Percentiles rank a stretch among this genome's conserved stretches.
Evolutionary conservation across 306 rosid species (phyloP).

Genomic region (Alnus rubra): DNA sequence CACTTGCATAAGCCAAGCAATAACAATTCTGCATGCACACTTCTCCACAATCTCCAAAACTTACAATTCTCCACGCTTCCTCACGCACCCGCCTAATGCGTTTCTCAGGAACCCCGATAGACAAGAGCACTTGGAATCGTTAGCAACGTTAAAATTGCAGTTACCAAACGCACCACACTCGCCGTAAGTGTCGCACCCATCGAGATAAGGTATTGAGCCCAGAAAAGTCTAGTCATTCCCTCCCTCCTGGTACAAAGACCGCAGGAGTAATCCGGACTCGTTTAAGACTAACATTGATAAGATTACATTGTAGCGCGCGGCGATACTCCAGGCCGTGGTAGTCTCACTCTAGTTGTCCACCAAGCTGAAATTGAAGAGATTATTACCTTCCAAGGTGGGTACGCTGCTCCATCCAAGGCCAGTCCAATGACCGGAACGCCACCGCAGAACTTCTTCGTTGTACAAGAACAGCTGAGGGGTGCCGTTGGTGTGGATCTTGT

Average conservation of each 20-base stretch:
- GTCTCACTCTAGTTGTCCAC: background rate
- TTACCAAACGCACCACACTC: background rate
- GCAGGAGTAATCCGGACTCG: background rate
- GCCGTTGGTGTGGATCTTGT: slow-evolving; percentile 31
- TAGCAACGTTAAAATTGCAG: background rate
- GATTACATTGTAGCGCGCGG: too few relatives aligned
- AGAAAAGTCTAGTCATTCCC: background rate
- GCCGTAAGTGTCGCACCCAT: background rate
- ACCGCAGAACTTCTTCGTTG: background rate
- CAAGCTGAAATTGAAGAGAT: background rate
- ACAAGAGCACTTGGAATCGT: background rate
- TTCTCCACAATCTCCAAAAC: background rate
- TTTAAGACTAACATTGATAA: background rate
- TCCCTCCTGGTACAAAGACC: accelerated
- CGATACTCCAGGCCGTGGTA: background rate
- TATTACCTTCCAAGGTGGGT: accelerated
- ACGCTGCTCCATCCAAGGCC: slow-evolving; percentile 15
- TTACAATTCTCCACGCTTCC: slow-evolving; percentile 10
- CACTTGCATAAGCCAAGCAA: background rate
- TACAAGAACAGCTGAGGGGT: slow-evolving; percentile 29
- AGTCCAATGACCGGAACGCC: slow-evolving; percentile 41
- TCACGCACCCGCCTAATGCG: slow-evolving; percentile 30
- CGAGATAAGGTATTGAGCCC: background rate
- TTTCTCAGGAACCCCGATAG: slow-evolving; percentile 30
- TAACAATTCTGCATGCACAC: background rate